A percentile compares a stretch with the other conserved stretches of the same genome.
Evolutionary conservation across 495 filamentous ascomycete genomes (phyloP).

Genomic region (Penicillium samsonianum): DNA sequence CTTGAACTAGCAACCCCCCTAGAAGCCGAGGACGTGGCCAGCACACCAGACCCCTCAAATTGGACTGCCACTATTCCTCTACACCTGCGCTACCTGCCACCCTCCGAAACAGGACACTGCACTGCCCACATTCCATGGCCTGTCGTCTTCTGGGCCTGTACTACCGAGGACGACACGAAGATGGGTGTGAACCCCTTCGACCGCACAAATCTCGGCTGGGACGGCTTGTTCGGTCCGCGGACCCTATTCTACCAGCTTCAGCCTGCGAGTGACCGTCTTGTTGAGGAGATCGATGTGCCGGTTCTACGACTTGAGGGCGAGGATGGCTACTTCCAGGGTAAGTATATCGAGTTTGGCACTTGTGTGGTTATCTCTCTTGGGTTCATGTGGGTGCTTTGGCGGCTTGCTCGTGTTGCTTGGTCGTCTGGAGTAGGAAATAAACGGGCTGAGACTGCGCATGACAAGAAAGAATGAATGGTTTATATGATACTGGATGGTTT

Average conservation of each 20-base stretch:
- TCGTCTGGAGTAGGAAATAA: slow-evolving; percentile 18
- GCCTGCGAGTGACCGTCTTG: slow-evolving; percentile 53
- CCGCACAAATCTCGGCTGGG: slow-evolving; percentile 78
- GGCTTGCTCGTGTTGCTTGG: slow-evolving; percentile 50
- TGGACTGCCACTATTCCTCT: slow-evolving; percentile 82
- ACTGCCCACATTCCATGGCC: slow-evolving; percentile 63
- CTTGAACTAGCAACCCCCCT: slow-evolving; percentile 65
- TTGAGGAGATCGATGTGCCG: slow-evolving; percentile 68
- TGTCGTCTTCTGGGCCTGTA: slow-evolving; percentile 91
- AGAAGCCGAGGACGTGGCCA: slow-evolving; percentile 17
- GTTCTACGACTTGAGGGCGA: slow-evolving; percentile 55
- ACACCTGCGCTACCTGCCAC: slow-evolving; percentile 81
- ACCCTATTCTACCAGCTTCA: slow-evolving; percentile 87
- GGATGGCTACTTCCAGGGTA: slow-evolving; percentile 52
- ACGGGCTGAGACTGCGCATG: slow-evolving; percentile 10
- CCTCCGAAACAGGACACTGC: slow-evolving; percentile 53
- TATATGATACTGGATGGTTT: slow-evolving; percentile 2
- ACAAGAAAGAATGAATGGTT: slow-evolving; percentile 27
- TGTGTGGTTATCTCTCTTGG: slow-evolving; percentile 66
- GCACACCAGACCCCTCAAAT: slow-evolving; percentile 18
- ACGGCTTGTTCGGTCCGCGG: slow-evolving; percentile 73
- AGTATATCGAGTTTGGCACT: slow-evolving; percentile 70
- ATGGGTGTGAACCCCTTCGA: slow-evolving; percentile 87
- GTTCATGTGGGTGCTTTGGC: slow-evolving; percentile 74
- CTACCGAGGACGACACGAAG: slow-evolving; percentile 67